Percentiles rank a stretch among this genome's conserved stretches.
phyloP scores from a whole-genome alignment of 73 alveolate genomes.

The Uronychia setigera region DNA sequence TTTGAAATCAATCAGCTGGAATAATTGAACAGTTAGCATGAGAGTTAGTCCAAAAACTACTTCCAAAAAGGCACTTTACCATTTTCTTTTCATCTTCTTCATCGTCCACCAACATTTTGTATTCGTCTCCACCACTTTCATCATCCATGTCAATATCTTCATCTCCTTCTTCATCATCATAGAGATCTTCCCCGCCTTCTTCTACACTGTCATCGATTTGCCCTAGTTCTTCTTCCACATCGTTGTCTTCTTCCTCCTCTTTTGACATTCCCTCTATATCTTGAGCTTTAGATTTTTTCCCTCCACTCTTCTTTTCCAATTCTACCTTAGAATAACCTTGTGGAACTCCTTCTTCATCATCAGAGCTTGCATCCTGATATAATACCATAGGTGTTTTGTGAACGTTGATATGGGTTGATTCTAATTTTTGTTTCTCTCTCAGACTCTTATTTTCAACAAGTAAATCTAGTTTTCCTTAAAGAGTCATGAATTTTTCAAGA shows the following conservation, averaged over 20 bases:
- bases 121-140: not conserved
- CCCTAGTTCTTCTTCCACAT: not conserved
- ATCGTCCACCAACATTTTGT: not conserved
- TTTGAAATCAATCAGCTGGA: too few relatives aligned
- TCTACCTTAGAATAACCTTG: not conserved
- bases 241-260: not conserved
- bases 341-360: not conserved
- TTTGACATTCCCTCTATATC: not conserved
- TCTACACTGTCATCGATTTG: not conserved
- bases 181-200: not conserved
- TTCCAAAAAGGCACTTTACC: too few relatives aligned
- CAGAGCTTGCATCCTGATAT: not conserved
- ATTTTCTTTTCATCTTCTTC: not conserved
- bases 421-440: too few relatives aligned
- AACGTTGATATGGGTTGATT: not conserved
- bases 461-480: not conserved
- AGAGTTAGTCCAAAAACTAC: too few relatives aligned
- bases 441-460: not conserved
- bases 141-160: not conserved
- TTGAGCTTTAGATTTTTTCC: not conserved
- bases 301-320: too few relatives aligned
- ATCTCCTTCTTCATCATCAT: not conserved
- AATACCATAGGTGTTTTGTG: not conserved
- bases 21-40: too few relatives aligned
- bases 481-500: not conserved